Base-by-base conservation (phyloP, 805 yeast species). In the Candida wancherniae region DNA sequence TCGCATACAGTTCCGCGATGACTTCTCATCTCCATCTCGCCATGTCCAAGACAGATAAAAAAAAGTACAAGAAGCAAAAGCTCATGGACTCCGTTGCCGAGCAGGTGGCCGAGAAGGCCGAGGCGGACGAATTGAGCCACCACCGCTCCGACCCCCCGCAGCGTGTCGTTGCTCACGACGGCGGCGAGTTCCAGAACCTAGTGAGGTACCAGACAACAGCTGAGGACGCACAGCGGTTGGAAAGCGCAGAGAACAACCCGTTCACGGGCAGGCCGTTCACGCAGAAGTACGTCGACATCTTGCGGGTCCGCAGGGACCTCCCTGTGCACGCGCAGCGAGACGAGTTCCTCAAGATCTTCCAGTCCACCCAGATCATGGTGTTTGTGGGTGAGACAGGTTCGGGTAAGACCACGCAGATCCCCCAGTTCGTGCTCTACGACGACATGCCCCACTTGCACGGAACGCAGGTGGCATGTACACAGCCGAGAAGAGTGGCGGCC, bases 361-460 rank as follows among this genome's bases (percentile, higher is more conserved):
- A 90, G 42, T 63, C 72, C 13, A 78, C 90, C 22, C 98, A 90
- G 61, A 84, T 90, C 54, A 83, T 92, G 94, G 97, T 90, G 21
- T 86, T 92, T 59, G 97, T 92, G 31, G 98, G 98, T 68, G 98
- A 90, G 57, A 90, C 98, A 4, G 98, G 98, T 66, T 86, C 96
- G 18, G 98, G 98, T 75, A 90, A 90, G 61, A 90, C 97, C 15
- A 90, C 98, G 1, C 98, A 90, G 64, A 88, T 90, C 42, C 97
- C 98, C 3, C 98, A 90, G 61, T 92, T 88, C 61, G 96, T 90
- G 14, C 64, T 80, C 29, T 86, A 75, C 50, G 97, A 92, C 55
- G 97, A 88, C 47, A 73, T 90, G 73, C 95, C 97, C 11, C 95
- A 86, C 50, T 65, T 86, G 44, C 63, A 64, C 31, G 88, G 90